Base-by-base conservation (phyloP, 345 rosid species). In the Salix koriyanagi region DNA sequence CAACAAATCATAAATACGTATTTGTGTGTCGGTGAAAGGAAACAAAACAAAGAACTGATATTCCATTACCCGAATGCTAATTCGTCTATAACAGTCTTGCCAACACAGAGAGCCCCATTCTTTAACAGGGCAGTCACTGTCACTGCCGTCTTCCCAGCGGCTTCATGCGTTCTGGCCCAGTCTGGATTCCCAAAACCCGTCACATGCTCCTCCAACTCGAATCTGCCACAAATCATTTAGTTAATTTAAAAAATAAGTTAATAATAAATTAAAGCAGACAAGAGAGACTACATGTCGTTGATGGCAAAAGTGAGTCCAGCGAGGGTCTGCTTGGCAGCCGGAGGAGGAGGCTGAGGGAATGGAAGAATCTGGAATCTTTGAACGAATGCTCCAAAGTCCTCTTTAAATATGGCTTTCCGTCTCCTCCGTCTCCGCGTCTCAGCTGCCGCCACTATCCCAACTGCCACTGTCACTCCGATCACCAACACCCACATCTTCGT, bases 71-170 rank as follows among this genome's bases (percentile, higher is more conserved):
- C 97, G 73, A 87, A 87, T 65, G 88, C 90, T 79, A 95, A 80
- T 87, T 95, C 97, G 67, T 87, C 93, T 88, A 91, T 84, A 73
- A 95, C 87, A 21, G 99, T 93, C 84, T 87, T 91, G 79, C 92
- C 99, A 79, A 91, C 86, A 84, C 99, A 95, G 81, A 91, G 89
- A 80, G 99, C 99, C 70, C 97, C 99, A 79, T 85, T 88, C 80
- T 86, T 89, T 84, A 93, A 84, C 41, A 95, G 86, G 36, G 89
- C 79, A 15, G 94, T 90, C 15, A 95, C 89, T 12, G 75, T 96
- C 18, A 85, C 83, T 1, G 97, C 97, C 1, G 92, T 95, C 75
- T 87, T 86, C 74, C 81, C 91, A 5, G 97, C 93, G 62, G 84
- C 83, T 65, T 86, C 90, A 79, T 91, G 99, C n/a, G 93, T 87